These are phyloP conservation scores for Shiraia bambusicola DNA, from an alignment of 2,329 filamentous ascomycete species.

Conservation along the genomic window DNA sequence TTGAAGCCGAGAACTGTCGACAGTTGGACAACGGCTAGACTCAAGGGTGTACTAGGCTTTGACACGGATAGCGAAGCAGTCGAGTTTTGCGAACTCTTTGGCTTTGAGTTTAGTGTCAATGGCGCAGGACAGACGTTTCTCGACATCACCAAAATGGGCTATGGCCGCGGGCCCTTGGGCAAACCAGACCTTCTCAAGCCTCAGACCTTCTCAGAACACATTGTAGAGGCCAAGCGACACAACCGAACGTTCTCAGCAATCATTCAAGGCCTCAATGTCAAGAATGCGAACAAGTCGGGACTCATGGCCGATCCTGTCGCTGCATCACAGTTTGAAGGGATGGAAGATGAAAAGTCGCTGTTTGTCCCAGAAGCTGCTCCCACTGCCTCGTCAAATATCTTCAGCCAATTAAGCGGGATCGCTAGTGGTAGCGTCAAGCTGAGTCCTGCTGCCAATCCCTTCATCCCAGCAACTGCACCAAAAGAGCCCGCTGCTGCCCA, in stretches of 20 bases:
- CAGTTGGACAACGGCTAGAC: conserved; percentile 58
- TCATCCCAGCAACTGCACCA: conserved; percentile 10
- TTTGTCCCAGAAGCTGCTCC: conserved; percentile 43
- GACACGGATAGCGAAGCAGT: conserved; percentile 57
- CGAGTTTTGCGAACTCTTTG: conserved; percentile 56
- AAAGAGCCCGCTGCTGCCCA: not conserved
- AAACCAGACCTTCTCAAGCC: conserved; percentile 38
- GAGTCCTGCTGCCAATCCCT: conserved; percentile 22
- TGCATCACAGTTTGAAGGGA: conserved; percentile 8
- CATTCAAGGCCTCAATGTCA: conserved; percentile 58
- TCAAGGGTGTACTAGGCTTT: conserved; percentile 57
- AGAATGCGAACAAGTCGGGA: conserved; percentile 52
- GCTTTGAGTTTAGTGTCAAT: conserved; percentile 53
- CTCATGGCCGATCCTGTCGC: conserved; percentile 49
- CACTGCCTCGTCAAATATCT: conserved; percentile 11
- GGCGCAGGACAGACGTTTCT: conserved; percentile 53
- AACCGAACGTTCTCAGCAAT: conserved; percentile 58
- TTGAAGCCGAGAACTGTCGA: conserved; percentile 41
- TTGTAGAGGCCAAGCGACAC: conserved; percentile 61
- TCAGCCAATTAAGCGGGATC: conserved; percentile 6
- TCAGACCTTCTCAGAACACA: conserved; percentile 55
- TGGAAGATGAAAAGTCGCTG: conserved; percentile 39
- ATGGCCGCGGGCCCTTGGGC: conserved; percentile 19
- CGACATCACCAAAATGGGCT: conserved; percentile 53
- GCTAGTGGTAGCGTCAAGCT: conserved; percentile 10